Evolutionary conservation across 192 early-diverging fungal genomes (phyloP), one percentile per base, ranked within the genome.

Genomic region (Helicostylum pulchrum): DNA sequence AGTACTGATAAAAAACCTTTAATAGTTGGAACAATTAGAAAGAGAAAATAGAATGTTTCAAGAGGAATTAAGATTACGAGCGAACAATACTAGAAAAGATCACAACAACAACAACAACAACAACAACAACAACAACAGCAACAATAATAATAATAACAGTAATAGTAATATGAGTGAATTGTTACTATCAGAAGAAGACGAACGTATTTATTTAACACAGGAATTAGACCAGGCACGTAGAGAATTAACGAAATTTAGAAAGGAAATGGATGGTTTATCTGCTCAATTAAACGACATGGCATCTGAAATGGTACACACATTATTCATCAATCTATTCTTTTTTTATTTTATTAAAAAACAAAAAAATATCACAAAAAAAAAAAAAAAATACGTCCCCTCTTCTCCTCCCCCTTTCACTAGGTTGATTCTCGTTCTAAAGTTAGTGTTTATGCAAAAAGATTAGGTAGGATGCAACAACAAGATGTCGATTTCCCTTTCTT

Each of bases 231-330:
- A 71, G 15, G 82, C 81, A 21, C 61, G 78, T 23, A 61, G 75
- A 32, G 84, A 85, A 48, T 55, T 85, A 15, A 78, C 77, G 31
- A 48, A 75, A 17, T 85, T 83, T 65, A 80, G 81, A 17, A 81
- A 73, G 39, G 84, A 85, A 55, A 62, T 85, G 47, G 84, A 85
- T 34, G 74, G 74, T 19, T 49, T 85, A 0, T 75, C 81, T 7
- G 81, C 70, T n/a, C 84, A 85, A 44, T 68, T 85, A 57, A 78
- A 77, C 12, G 81, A 85, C 43, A 85, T 85, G 72, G 77, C 79
- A 2, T 56, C 72, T 6, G 84, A 85, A 65, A 81, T 85, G 81
- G 65, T 75, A 65, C 30, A 20, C n/a, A 31, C 20, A 59, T 45
- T 20, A 15, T 31, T 14, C 7, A 46, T 14, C 15, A 11, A 23